Base-by-base conservation (phyloP, 768 basidiomycete species). In the Phallus indusiatus region DNA sequence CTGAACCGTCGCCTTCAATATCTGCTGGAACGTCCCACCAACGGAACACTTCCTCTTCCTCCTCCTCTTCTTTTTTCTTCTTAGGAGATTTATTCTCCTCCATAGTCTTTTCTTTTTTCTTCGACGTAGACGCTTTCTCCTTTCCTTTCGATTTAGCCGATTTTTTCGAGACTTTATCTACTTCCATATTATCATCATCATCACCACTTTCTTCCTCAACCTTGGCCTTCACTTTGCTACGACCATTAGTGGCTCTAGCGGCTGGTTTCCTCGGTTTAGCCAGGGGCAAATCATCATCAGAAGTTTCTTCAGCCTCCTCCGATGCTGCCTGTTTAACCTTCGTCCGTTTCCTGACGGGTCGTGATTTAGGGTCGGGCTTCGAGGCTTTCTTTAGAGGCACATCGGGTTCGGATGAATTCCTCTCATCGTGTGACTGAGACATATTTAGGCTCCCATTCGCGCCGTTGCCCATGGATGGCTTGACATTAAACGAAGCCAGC, bases 11-110 rank as follows among this genome's bases (percentile, higher is more conserved):
- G 55, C 82, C 83, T 60, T 88, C 81, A 33, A 76, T 78, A 63
- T 86, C 79, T 7, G 60, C 65, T 8, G 57, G 57, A 51, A 67
- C 64, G 22, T 72, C 67, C 95, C 94, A 96, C 90, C 91, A 94
- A 62, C 81, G 80, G 71, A 82, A 92, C 52, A 84, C 78, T 59
- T 82, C 84, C 57, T 86, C 86, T 56, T 83, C 79, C 46, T 92
- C 89, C 60, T 82, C 81, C 52, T 76, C 72, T 59, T 87, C 80
- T 67, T 81, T 76, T 66, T 83, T 82, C 62, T 60, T 67, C 70
- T 76, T 83, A 70, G 60, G 65, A 47, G 63, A 77, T 81, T 72
- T 68, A 63, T 74, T 79, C 48, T 71, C 69, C 79, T 78, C 74
- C 53, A 75, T 73, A 62, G 62, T 67, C 64, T 78, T 82, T 18